Evolutionary conservation across 176 grass and related monocot genomes (phyloP).

Genomic region (Phoenix roebelenii): DNA sequence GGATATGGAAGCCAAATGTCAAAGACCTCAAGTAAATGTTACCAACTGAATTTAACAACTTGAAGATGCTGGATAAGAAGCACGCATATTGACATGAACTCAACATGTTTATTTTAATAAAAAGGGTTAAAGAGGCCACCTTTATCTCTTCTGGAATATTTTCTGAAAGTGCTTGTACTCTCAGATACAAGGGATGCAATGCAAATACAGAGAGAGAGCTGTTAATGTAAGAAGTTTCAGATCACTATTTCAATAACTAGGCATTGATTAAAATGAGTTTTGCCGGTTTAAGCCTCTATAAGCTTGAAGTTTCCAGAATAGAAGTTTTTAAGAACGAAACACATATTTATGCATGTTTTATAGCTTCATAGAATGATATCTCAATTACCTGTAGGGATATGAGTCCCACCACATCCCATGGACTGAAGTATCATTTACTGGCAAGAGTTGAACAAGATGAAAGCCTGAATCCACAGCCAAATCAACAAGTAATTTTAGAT

Average conservation of each 20-base stretch:
- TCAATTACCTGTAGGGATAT: constrained; percentile 78
- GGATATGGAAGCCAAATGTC: background rate
- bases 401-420: constrained; percentile 99
- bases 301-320: no score
- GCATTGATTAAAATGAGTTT: constrained; percentile 9
- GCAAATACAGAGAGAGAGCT: constrained; percentile 98
- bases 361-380: background rate
- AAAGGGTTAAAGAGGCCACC: constrained; percentile 21
- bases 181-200: constrained; percentile 84
- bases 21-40: no score
- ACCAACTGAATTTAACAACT: no score
- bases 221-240: constrained; percentile 23
- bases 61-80: no score
- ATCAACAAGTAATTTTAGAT: constrained; percentile 94
- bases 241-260: constrained; percentile 1
- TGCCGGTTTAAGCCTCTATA: no score
- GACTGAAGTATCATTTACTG: constrained; percentile 94
- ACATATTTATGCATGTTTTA: background rate
- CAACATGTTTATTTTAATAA: background rate
- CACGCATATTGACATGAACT: no score
- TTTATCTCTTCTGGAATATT: constrained; percentile 70
- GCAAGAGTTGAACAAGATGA: constrained; percentile 95
- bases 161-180: constrained; percentile 83
- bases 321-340: background rate
- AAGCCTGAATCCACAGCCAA: constrained; percentile 87